Base-by-base conservation (phyloP, 163 green algal genomes). In the Scenedesmus sp. region DNA sequence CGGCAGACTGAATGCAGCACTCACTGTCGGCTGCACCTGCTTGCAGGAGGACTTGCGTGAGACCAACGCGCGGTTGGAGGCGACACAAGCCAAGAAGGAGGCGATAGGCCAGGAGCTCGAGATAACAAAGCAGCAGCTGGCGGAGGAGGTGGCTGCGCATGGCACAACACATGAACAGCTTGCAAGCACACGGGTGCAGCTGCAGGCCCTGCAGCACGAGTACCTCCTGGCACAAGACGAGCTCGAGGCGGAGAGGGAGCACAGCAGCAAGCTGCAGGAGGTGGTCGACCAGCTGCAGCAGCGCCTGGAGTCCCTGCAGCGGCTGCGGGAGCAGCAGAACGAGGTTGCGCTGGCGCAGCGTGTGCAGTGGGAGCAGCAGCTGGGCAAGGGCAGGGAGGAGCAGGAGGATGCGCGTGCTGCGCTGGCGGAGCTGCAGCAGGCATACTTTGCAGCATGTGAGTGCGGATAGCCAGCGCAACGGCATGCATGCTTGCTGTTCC, bases 401-500 rank as follows among this genome's bases (percentile, higher is more conserved):
- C 85, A 90, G 18, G 33, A 90, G 15, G 85, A 78, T 30, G 72
- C 85, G 24, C 30, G n/a, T 1, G n/a, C 43, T 6, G 44, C 26
- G 49, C 85, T 90, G 85, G 85, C 43, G 30, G 33, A 42, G 13
- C 30, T 90, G 85, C 85, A 90, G 72, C n/a, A 76, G 44, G 85
- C 85, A 33, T 90, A 90, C 85, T 90, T 90, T 59, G 76, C 70
- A 2, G 85, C 85, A 85, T 90, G 85, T 90, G 51, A 78, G 85
- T 84, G 33, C 4, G 15, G 56, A 5, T 72, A 24, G 22, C 4
- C 59, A 72, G 51, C 24, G 1, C 13, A 3, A 26, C 12, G 10
- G 51, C 51, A 26, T 20, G 12, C 80, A 13, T 46, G 44, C 49
- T 68, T 61, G 46, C 80, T 68, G 44, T 35, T 26, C 18, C 51